These are phyloP conservation scores for Phycomyces blakesleeanus DNA, from an alignment of 192 early-diverging fungal genomes.

Conservation along the genomic window DNA sequence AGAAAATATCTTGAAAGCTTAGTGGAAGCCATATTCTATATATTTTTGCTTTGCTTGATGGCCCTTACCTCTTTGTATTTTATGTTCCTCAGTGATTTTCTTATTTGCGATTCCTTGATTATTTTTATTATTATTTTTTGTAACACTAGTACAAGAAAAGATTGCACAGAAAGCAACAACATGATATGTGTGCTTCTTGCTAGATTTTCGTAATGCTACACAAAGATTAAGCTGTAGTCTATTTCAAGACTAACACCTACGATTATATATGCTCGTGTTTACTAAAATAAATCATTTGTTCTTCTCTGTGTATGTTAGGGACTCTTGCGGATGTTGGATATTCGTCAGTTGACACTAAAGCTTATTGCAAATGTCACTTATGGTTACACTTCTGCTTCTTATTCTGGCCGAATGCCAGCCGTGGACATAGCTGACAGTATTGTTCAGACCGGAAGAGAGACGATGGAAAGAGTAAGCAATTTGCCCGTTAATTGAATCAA, in stretches of 20 bases:
- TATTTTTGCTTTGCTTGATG: background rate
- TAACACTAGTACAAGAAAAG: no score
- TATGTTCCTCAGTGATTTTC: no score
- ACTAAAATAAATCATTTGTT: background rate
- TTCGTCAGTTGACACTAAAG: conserved; percentile 84
- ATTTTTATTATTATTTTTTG: no score
- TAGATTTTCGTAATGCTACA: no score
- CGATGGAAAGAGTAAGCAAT: conserved; percentile 56
- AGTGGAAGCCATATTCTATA: no score
- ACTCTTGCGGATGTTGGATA: conserved; percentile 67
- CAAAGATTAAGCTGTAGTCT: no score
- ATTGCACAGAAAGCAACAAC: no score
- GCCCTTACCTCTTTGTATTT: background rate
- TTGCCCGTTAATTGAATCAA: background rate
- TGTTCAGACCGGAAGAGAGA: conserved; percentile 81
- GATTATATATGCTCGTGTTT: no score
- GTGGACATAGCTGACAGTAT: conserved; percentile 90
- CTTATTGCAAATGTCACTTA: conserved; percentile 93
- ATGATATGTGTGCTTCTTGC: no score
- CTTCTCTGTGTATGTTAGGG: conserved; percentile 25
- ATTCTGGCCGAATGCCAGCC: conserved; percentile 88
- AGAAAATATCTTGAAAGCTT: no score
- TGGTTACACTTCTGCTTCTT: conserved; percentile 80
- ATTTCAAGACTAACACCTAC: no score
- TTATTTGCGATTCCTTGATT: no score